Conservation (phyloP, 176 grass and related monocot species). For the Hyparrhenia diplandra region DNA sequence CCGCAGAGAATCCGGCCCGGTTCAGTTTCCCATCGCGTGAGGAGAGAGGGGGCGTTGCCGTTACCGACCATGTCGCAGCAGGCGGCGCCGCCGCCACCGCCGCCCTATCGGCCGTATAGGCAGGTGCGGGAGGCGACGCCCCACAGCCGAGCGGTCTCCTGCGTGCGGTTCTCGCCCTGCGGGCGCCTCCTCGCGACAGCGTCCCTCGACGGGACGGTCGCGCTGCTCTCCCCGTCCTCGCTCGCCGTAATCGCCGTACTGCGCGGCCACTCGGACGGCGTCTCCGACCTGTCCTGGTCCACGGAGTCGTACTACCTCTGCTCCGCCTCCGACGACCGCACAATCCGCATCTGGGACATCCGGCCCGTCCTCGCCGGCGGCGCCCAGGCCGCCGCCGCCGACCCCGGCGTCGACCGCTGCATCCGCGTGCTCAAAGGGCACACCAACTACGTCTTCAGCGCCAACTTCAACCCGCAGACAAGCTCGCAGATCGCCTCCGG, state of each 20-base stretch:
- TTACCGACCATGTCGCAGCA: conserved; percentile 42
- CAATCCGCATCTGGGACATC: conserved; percentile 77
- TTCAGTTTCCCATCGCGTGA: neutral
- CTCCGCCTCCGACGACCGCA: conserved; percentile 85
- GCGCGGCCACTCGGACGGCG: conserved; percentile 58
- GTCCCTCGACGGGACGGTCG: conserved; percentile 74
- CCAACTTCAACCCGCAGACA: conserved; percentile 84
- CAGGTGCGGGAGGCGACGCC: conserved; percentile 39
- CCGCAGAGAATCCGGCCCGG: neutral
- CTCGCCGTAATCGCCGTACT: conserved; percentile 51
- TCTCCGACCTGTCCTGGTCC: conserved; percentile 85
- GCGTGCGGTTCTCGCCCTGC: conserved; percentile 90
- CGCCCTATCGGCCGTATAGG: conserved; percentile 59
- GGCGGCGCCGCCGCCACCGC: conserved; percentile 25
- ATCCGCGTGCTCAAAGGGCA: conserved; percentile 72
- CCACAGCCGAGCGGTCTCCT: conserved; percentile 71
- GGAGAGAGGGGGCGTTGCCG: neutral
- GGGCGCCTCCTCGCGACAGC: conserved; percentile 77
- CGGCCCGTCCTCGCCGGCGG: conserved; percentile 43
- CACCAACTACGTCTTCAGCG: conserved; percentile 73
- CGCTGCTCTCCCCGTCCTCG: conserved; percentile 61
- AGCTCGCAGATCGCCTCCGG: conserved; percentile 73
- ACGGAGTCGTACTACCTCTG: conserved; percentile 86
- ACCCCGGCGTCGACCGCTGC: conserved; percentile 48
- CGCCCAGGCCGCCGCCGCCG: neutral